Percentiles rank a stretch among this genome's conserved stretches.
These are phyloP conservation scores for Amanita rimosa DNA, from an alignment of 768 basidiomycete genomes.

Conservation along the genomic window DNA sequence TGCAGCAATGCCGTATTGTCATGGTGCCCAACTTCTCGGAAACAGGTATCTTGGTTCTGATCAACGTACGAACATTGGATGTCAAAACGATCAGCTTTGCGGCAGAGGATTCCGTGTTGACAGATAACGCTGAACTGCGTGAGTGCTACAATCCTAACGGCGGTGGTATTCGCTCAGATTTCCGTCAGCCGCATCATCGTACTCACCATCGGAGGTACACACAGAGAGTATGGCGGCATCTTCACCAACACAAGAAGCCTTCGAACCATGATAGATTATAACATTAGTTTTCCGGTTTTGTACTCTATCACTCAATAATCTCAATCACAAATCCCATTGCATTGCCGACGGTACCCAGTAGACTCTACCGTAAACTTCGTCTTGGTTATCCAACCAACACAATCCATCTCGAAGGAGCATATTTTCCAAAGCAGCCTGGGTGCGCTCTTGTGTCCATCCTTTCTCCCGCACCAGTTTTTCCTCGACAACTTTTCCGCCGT, in stretches of 20 bases:
- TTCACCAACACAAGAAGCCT: neutral
- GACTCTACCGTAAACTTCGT: conserved; percentile 45
- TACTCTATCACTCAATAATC: neutral
- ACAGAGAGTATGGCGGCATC: conserved; percentile 1
- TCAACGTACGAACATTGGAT: conserved; percentile 70
- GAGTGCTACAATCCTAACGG: conserved; percentile 2
- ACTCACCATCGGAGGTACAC: neutral
- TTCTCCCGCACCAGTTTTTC: conserved; percentile 44
- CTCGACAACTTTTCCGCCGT: conserved; percentile 62
- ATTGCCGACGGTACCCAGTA: conserved; percentile 24
- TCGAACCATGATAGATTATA: neutral
- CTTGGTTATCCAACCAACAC: conserved; percentile 94
- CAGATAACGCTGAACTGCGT: conserved; percentile 8
- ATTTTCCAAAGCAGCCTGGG: conserved; percentile 71
- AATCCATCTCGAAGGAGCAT: conserved; percentile 86
- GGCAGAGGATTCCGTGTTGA: conserved; percentile 20
- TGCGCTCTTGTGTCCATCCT: conserved; percentile 75
- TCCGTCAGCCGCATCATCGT: neutral
- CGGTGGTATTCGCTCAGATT: neutral
- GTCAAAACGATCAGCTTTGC: conserved; percentile 53
- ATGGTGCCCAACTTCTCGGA: conserved; percentile 73
- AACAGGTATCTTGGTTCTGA: conserved; percentile 67
- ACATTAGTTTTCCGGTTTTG: neutral
- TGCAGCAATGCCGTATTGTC: conserved; percentile 54
- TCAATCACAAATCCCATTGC: neutral